Evolutionary conservation across 2,329 filamentous ascomycete genomes (phyloP).

Genomic region (Ceratocystis colombiana): DNA sequence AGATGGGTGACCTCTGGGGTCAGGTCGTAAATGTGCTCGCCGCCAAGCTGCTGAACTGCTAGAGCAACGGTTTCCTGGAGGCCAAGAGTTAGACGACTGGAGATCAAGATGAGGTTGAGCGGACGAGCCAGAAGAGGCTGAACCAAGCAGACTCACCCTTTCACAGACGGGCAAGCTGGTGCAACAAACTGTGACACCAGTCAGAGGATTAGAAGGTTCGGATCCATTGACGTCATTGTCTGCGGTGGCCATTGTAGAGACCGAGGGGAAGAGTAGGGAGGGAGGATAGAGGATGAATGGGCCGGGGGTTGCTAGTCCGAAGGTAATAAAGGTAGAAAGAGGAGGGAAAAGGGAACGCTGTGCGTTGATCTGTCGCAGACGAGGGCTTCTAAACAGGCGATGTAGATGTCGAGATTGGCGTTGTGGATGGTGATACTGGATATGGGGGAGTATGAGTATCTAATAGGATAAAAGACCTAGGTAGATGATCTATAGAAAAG

Average conservation of each 20-base stretch:
- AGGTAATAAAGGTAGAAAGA: background rate
- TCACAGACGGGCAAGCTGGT: constrained; percentile 73
- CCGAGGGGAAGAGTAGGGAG: background rate
- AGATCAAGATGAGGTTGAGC: constrained; percentile 22
- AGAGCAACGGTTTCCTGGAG: constrained; percentile 46
- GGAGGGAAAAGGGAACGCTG: background rate
- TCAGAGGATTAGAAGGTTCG: constrained; percentile 46
- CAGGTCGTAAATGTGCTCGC: constrained; percentile 76
- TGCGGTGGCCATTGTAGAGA: background rate
- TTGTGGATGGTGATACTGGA: background rate
- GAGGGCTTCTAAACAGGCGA: background rate
- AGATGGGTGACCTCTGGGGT: constrained; percentile 95
- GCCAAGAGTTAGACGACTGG: constrained; percentile 21
- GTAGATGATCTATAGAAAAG: background rate
- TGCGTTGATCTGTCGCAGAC: background rate
- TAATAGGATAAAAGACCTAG: background rate
- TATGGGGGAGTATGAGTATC: too few species aligned
- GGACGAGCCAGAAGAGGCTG: background rate
- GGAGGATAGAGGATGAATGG: background rate
- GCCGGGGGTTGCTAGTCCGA: background rate
- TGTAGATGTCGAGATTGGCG: background rate
- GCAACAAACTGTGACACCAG: constrained; percentile 71
- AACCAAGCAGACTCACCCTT: constrained; percentile 43
- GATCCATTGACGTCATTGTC: constrained; percentile 17
- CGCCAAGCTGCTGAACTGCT: constrained; percentile 71